Conservation (phyloP, 1,284 basidiomycete species). For the Takashimella tepidaria region DNA sequence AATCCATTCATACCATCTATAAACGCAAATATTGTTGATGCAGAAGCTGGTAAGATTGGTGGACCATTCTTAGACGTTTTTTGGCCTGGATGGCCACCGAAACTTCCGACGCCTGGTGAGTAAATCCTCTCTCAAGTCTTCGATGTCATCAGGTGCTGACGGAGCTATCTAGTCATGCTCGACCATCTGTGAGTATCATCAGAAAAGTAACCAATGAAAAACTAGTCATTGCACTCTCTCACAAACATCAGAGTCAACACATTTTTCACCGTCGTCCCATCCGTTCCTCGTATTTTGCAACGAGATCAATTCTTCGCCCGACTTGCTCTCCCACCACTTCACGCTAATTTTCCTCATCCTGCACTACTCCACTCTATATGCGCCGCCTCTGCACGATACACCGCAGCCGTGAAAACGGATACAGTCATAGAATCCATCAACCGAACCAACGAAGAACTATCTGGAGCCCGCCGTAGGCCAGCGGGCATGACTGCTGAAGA, state of each 20-base stretch:
- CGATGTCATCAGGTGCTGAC: background rate
- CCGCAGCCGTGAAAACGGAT: slow-evolving; percentile 26
- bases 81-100: slow-evolving; percentile 43
- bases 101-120: slow-evolving; percentile 35
- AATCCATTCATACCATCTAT: background rate
- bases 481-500: slow-evolving; percentile 14
- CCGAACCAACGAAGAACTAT: slow-evolving; percentile 12
- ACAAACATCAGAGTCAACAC: slow-evolving; percentile 30
- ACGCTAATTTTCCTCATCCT: slow-evolving; percentile 46
- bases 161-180: slow-evolving; percentile 21
- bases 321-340: slow-evolving; percentile 46
- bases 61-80: slow-evolving; percentile 30
- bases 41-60: slow-evolving; percentile 22
- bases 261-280: slow-evolving; percentile 42
- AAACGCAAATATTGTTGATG: slow-evolving; percentile 8
- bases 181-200: slow-evolving; percentile 36
- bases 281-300: slow-evolving; percentile 42
- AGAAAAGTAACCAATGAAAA: background rate
- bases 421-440: slow-evolving; percentile 19
- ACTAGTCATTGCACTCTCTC: background rate
- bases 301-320: slow-evolving; percentile 38
- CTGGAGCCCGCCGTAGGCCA: slow-evolving; percentile 1
- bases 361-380: slow-evolving; percentile 49
- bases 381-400: slow-evolving; percentile 42
- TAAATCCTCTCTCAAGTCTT: background rate